Conservation (phyloP, 148 eudicot species). For the Vaccinium corymbosum region DNA sequence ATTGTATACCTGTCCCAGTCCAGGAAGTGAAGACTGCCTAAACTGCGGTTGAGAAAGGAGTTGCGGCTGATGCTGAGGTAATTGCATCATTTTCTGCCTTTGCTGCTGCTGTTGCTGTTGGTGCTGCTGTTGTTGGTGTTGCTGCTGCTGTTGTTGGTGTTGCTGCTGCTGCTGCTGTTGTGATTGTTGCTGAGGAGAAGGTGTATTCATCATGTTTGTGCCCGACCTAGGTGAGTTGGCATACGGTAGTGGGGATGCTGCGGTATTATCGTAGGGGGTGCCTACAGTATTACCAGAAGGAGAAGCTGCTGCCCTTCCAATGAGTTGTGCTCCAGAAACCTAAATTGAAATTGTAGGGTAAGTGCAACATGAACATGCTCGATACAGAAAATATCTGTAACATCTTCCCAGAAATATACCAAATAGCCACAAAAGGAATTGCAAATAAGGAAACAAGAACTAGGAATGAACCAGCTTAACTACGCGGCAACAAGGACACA, state of each 20-base stretch:
- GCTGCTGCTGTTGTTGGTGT: constrained; percentile 42
- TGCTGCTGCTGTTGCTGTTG: constrained; percentile 69
- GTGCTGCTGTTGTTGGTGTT: constrained; percentile 46
- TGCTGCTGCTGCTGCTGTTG: constrained; percentile 41
- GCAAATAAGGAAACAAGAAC: constrained; percentile 4
- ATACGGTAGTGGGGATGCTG: constrained; percentile 81
- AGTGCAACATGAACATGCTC: background rate
- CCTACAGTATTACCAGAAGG: constrained; percentile 61
- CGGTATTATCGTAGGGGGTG: constrained; percentile 69
- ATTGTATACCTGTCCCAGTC: constrained; percentile 61
- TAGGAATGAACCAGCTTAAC: background rate
- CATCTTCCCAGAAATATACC: background rate
- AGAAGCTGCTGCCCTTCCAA: constrained; percentile 83
- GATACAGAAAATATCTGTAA: background rate
- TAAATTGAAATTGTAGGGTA: constrained; percentile 25
- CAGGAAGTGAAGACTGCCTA: constrained; percentile 67
- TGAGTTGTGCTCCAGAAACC: constrained; percentile 74
- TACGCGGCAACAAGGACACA: background rate
- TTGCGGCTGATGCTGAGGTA: constrained; percentile 69
- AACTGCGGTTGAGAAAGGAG: constrained; percentile 66
- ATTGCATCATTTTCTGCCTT: constrained; percentile 81
- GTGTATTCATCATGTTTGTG: constrained; percentile 77
- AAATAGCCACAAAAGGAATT: background rate
- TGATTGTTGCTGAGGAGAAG: constrained; percentile 89
- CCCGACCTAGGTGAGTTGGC: constrained; percentile 96